These are phyloP conservation scores for Sporothrix mexicana DNA, from an alignment of 2,329 filamentous ascomycete species.

Conservation along the genomic window DNA sequence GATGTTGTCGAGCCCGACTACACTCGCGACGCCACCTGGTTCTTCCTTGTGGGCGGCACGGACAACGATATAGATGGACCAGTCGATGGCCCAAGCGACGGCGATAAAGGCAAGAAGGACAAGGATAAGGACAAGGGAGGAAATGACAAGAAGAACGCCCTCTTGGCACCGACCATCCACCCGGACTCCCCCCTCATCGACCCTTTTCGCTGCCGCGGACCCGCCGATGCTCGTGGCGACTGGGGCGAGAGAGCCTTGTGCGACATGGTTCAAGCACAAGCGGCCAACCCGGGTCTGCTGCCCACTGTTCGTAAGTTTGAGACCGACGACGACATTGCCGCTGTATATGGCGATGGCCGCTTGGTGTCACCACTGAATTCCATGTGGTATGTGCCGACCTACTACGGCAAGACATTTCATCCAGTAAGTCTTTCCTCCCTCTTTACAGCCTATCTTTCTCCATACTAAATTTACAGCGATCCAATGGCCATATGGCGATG, in stretches of 20 bases:
- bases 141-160: not conserved
- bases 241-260: slow-evolving; percentile 53
- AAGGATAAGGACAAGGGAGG: not conserved
- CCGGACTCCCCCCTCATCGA: slow-evolving; percentile 46
- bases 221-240: slow-evolving; percentile 47
- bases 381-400: slow-evolving; percentile 47
- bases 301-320: slow-evolving; percentile 41
- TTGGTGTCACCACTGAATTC: slow-evolving; percentile 53
- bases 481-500: slow-evolving; percentile 49
- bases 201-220: slow-evolving; percentile 46
- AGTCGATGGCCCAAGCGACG: not conserved
- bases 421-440: slow-evolving; percentile 35
- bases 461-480: slow-evolving; percentile 41
- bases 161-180: slow-evolving; percentile 40
- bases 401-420: slow-evolving; percentile 39
- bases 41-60: slow-evolving; percentile 54
- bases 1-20: slow-evolving; percentile 52
- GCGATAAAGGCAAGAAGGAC: not conserved
- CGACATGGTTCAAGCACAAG: slow-evolving; percentile 52
- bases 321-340: slow-evolving; percentile 31
- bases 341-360: slow-evolving; percentile 54
- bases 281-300: slow-evolving; percentile 46
- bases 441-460: not conserved
- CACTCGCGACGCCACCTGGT: slow-evolving; percentile 52
- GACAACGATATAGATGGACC: slow-evolving; percentile 45